A percentile compares a stretch with the other conserved stretches of the same genome.
Evolutionary conservation across 2,329 filamentous ascomycete species (phyloP).

Genomic region (Trichoderma koningiopsis): DNA sequence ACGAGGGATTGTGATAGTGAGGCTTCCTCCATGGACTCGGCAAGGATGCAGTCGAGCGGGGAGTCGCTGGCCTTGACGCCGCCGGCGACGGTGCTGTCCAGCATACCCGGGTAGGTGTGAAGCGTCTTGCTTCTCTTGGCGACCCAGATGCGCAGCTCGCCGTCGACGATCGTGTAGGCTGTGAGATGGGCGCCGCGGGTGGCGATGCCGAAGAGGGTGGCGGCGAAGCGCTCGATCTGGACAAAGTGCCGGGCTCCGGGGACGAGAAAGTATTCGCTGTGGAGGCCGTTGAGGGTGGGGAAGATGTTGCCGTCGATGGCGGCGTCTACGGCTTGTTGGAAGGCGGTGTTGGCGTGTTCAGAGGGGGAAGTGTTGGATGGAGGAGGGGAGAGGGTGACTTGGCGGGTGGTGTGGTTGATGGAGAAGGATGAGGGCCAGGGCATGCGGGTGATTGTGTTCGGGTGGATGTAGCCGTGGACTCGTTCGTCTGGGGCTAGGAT

Average conservation of each 20-base stretch:
- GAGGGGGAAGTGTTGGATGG: slow-evolving; percentile 32
- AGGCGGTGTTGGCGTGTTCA: slow-evolving; percentile 41
- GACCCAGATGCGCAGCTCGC: slow-evolving; percentile 69
- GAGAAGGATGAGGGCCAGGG: slow-evolving; percentile 48
- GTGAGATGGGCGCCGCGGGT: slow-evolving; percentile 69
- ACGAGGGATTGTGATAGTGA: slow-evolving; percentile 39
- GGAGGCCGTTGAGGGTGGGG: slow-evolving; percentile 41
- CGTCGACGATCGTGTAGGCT: slow-evolving; percentile 52
- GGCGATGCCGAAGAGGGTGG: slow-evolving; percentile 66
- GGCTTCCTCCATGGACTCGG: slow-evolving; percentile 75
- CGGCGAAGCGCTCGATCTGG: slow-evolving; percentile 62
- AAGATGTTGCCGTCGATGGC: slow-evolving; percentile 44
- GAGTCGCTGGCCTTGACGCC: slow-evolving; percentile 69
- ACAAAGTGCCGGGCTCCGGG: slow-evolving; percentile 42
- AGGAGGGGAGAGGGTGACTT: slow-evolving; percentile 38
- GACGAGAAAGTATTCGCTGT: slow-evolving; percentile 49
- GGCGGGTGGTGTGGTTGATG: slow-evolving; percentile 38
- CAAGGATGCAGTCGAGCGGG: slow-evolving; percentile 68
- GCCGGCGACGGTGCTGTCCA: slow-evolving; percentile 81
- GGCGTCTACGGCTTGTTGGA: slow-evolving; percentile 44
- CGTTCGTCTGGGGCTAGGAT: slow-evolving; percentile 48
- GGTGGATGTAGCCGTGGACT: slow-evolving; percentile 54
- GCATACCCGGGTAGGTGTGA: slow-evolving; percentile 71
- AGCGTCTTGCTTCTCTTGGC: slow-evolving; percentile 66
- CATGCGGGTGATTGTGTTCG: slow-evolving; percentile 48